Base-by-base conservation (phyloP, 352 stramenopile species). In the Phytophthora hibernalis region DNA sequence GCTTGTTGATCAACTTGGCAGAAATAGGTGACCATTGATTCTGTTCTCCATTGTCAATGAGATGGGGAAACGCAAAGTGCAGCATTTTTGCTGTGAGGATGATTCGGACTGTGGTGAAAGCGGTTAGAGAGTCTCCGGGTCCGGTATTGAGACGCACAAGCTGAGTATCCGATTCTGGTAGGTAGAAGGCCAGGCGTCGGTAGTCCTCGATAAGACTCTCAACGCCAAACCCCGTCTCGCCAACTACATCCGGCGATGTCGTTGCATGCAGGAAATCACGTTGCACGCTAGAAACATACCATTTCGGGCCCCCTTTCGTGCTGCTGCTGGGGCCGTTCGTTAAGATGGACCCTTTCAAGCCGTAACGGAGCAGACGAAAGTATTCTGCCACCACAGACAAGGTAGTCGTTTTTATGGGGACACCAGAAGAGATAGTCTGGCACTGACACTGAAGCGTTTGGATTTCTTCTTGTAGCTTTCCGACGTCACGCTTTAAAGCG, bases 291-390 rank as follows among this genome's bases (percentile, higher is more conserved):
- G 30, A 35, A 37, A 44, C n/a, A 30, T 5, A n/a, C 13, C 33
- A 12, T 20, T 18, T 18, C 16, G 28, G 5, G 28, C 8, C 8
- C 28, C 11, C 28, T 33, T 33, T 33, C 8, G 28, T 33, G 28
- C 8, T 33, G 28, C 2, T 33, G 8, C 8, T 5, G 16, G 12
- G 16, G 7, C 3, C 15, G n/a, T 9, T 24, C 22, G 13, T 20
- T 24, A 8, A 1, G 10, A 28, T 13, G 8, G 21, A 15, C 10
- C 24, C 12, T 18, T 30, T 47, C 12, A 22, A 21, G 15, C 54
- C 43, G 43, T 53, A 37, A 7, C 5, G 42, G 35, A 62, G 53
- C 2, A 62, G 31, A 2, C 54, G 43, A 20, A 18, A 62, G 5
- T 54, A 40, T 24, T 54, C 33, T 10, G 20, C 43, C 10, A 18